These are phyloP conservation scores for Cytospora chrysosperma DNA, from an alignment of 2,329 filamentous ascomycete genomes.

Conservation along the genomic window DNA sequence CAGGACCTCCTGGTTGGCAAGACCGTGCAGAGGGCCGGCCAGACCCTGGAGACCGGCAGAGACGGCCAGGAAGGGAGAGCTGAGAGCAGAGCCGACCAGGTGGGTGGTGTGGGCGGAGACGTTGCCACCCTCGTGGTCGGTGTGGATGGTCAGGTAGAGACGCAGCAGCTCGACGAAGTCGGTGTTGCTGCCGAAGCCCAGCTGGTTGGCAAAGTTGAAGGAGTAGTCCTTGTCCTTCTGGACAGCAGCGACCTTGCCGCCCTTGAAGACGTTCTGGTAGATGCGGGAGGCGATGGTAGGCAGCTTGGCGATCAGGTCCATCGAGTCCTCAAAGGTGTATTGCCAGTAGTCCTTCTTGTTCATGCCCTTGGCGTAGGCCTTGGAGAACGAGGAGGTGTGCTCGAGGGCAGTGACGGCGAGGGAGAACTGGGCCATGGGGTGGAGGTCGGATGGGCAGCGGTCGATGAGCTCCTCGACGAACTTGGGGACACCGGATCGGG, in stretches of 20 bases:
- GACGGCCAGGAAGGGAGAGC: conserved; percentile 95
- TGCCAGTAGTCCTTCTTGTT: conserved; percentile 99
- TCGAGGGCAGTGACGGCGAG: conserved; percentile 96
- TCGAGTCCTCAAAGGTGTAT: conserved; percentile 98
- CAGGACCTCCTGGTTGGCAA: conserved; percentile 99
- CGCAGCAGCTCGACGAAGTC: conserved; percentile 99
- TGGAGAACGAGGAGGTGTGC: conserved; percentile 96
- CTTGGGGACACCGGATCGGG: conserved; percentile 93
- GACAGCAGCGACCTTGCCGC: conserved; percentile 92
- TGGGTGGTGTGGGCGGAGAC: conserved; percentile 98
- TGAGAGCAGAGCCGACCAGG: conserved; percentile 92
- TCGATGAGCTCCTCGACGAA: conserved; percentile 99
- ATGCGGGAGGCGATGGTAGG: conserved; percentile 97
- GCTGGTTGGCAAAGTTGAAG: conserved; percentile 99
- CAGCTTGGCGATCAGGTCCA: conserved; percentile 99
- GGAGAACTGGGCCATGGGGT: conserved; percentile 99
- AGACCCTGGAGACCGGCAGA: conserved; percentile 97
- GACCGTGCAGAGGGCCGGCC: conserved; percentile 95
- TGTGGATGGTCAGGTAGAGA: conserved; percentile 99
- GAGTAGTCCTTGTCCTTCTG: conserved; percentile 99
- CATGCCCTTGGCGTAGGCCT: conserved; percentile 98
- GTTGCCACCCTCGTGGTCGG: conserved; percentile 99
- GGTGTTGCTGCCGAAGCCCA: conserved; percentile 90
- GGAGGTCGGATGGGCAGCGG: conserved; percentile 97
- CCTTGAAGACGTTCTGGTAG: conserved; percentile 99